Conservation (phyloP, 352 stramenopile species). For the Globisporangium paddicum region DNA sequence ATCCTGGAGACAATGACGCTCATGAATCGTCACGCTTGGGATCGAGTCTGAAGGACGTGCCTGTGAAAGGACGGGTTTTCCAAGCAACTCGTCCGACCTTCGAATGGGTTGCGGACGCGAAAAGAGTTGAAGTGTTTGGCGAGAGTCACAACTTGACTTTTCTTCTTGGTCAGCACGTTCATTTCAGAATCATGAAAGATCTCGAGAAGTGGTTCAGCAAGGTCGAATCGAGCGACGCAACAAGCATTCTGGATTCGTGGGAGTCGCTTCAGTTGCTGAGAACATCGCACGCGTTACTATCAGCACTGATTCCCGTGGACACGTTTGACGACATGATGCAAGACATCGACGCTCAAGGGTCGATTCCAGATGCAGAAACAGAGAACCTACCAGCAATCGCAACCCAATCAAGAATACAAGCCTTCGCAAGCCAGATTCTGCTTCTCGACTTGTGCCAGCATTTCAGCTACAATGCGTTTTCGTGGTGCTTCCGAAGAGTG, state of each 20-base stretch:
- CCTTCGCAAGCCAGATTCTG: conserved; percentile 41
- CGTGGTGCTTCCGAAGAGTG: conserved; percentile 36
- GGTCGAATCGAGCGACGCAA: conserved; percentile 52
- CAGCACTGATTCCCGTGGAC: conserved; percentile 17
- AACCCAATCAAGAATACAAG: conserved; percentile 32
- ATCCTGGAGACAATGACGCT: neutral
- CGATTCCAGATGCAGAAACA: conserved; percentile 8
- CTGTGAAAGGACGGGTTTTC: neutral
- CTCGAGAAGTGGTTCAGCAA: conserved; percentile 41
- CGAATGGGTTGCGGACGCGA: conserved; percentile 22
- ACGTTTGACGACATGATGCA: conserved; percentile 29
- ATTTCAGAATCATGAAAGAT: conserved; percentile 45
- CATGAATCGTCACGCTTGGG: neutral
- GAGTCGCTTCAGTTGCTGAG: conserved; percentile 30
- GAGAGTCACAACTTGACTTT: conserved; percentile 49
- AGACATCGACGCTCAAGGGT: conserved; percentile 24
- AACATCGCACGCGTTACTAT: conserved; percentile 25
- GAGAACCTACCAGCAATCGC: conserved; percentile 12
- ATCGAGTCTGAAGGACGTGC: neutral
- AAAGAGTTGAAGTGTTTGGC: conserved; percentile 57
- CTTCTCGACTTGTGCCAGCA: conserved; percentile 60
- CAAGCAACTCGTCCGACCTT: conserved; percentile 16
- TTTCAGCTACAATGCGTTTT: conserved; percentile 38
- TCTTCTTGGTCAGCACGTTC: conserved; percentile 52
- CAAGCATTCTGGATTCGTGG: conserved; percentile 46